Evolutionary conservation across 305 asterid genomes (phyloP).

Genomic region (Solanum hybrid): DNA sequence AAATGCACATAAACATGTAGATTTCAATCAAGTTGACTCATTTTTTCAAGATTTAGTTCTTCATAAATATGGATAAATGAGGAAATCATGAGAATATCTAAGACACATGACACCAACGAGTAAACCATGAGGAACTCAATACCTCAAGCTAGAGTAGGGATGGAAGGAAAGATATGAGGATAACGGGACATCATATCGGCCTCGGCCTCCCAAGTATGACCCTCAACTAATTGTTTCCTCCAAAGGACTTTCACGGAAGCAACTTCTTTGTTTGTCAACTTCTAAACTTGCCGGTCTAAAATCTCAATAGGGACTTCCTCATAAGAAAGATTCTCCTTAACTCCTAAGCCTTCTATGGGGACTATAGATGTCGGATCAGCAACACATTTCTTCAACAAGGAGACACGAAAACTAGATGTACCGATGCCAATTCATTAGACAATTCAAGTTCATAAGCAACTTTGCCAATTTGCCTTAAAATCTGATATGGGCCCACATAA

Average conservation of each 20-base stretch:
- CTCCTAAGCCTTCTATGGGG: background rate
- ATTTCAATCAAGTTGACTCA: background rate
- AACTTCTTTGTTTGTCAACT: background rate
- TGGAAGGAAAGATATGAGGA: background rate
- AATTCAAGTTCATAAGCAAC: background rate
- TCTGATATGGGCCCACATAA: background rate
- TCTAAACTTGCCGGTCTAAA: background rate
- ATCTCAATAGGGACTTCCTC: background rate
- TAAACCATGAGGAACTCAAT: background rate
- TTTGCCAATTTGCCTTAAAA: background rate
- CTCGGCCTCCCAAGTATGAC: background rate
- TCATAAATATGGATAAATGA: background rate
- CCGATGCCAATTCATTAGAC: background rate
- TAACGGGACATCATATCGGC: background rate
- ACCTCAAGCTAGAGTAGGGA: background rate
- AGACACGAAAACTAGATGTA: background rate
- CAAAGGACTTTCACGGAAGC: background rate
- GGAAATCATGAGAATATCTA: background rate
- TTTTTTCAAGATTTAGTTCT: too few relatives aligned
- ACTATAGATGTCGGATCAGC: background rate
- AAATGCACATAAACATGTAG: background rate
- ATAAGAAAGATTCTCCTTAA: background rate
- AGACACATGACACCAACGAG: background rate
- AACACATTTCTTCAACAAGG: background rate
- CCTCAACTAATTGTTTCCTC: background rate